Conservation (phyloP, 2,329 filamentous ascomycete species). For the Hymenoscyphus occultus region DNA sequence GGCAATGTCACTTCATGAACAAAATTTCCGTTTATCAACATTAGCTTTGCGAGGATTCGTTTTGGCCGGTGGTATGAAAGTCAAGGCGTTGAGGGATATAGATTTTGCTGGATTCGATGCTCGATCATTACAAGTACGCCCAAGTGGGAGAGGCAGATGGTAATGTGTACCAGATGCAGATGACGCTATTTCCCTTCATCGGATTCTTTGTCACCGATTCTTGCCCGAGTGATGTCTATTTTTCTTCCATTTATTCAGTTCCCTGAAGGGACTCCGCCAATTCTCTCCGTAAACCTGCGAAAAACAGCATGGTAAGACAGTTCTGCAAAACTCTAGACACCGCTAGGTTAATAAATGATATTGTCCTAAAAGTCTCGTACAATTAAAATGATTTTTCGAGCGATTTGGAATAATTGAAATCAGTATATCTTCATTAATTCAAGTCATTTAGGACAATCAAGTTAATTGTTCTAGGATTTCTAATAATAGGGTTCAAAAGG, state of each 20-base stretch:
- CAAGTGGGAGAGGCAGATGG: not conserved
- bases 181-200: not conserved
- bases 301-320: no score
- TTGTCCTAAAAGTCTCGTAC: no score
- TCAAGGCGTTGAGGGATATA: not conserved
- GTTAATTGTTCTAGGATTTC: no score
- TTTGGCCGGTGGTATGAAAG: not conserved
- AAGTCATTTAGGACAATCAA: no score
- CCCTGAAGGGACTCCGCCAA: not conserved
- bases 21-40: not conserved
- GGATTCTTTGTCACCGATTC: not conserved
- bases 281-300: no score
- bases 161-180: not conserved
- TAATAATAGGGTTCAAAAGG: no score
- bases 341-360: no score
- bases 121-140: not conserved
- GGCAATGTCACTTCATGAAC: slow-evolving; percentile 22
- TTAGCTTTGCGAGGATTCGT: not conserved
- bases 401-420: no score
- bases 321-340: no score
- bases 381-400: no score
- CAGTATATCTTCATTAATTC: no score
- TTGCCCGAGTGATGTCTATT: not conserved
- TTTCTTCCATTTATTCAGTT: not conserved
- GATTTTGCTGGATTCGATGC: not conserved